These are phyloP conservation scores for Penicillium verrucosum DNA, from an alignment of 2,329 filamentous ascomycete species.

Conservation along the genomic window DNA sequence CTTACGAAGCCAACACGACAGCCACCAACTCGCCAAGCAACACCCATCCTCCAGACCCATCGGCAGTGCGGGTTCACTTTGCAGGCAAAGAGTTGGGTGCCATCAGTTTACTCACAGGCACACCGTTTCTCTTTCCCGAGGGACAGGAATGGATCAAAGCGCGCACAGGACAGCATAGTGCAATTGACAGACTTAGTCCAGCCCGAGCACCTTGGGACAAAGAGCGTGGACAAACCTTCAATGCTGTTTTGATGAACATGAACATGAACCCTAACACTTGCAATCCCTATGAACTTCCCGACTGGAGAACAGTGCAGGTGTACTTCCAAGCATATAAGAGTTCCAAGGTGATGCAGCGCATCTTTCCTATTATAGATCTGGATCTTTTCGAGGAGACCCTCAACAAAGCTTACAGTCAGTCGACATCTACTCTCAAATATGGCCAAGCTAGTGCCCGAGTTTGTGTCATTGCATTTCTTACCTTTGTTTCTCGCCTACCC, in stretches of 20 bases:
- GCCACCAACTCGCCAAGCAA: constrained; percentile 18
- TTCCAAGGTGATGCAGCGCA: constrained; percentile 39
- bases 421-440: constrained; percentile 12
- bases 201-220: constrained; percentile 36
- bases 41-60: constrained; percentile 21
- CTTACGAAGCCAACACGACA: constrained; percentile 7
- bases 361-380: constrained; percentile 51
- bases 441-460: constrained; percentile 41
- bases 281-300: constrained; percentile 37
- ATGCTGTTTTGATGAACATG: constrained; percentile 18
- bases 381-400: constrained; percentile 49
- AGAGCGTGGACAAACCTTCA: constrained; percentile 26
- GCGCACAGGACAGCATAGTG: constrained; percentile 42
- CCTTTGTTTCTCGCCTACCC: constrained; percentile 34
- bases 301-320: constrained; percentile 28
- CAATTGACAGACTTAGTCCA: constrained; percentile 30
- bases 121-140: constrained; percentile 49
- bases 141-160: constrained; percentile 51
- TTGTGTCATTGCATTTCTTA: constrained; percentile 51
- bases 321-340: constrained; percentile 33
- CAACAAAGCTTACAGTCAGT: constrained; percentile 43
- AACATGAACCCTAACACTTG: constrained; percentile 20
- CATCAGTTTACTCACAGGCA: constrained; percentile 48
- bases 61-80: constrained; percentile 46
- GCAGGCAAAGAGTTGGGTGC: constrained; percentile 48